Conservation (phyloP, 352 stramenopile genomes). For the Pythium coloratum region DNA sequence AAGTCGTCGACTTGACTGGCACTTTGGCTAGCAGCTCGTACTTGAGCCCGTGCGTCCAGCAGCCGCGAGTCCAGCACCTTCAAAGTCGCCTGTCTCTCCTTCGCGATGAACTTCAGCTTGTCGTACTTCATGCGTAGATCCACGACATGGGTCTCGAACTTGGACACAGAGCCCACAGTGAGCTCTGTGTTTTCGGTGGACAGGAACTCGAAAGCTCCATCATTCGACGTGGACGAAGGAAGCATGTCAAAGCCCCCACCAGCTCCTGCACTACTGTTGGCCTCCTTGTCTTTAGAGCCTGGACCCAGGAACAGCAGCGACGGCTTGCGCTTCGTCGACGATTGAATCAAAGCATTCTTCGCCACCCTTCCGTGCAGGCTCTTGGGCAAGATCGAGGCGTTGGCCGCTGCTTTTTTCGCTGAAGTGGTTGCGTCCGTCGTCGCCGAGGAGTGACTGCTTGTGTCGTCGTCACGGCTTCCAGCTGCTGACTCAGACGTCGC, state of each 20-base stretch:
- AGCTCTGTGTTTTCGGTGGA: conserved; percentile 52
- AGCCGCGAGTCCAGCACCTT: conserved; percentile 60
- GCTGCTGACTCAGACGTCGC: background rate
- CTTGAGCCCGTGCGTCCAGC: conserved; percentile 48
- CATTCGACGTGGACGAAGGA: conserved; percentile 23
- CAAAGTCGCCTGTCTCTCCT: conserved; percentile 54
- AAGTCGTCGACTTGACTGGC: conserved; percentile 60
- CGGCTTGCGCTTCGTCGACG: conserved; percentile 24
- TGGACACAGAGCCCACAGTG: conserved; percentile 52
- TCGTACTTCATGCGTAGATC: conserved; percentile 75
- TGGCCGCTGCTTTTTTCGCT: background rate
- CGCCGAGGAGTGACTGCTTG: background rate
- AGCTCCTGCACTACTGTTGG: background rate
- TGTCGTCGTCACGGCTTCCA: conserved; percentile 1
- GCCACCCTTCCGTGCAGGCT: background rate
- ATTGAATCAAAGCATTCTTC: background rate
- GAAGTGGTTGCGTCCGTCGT: background rate
- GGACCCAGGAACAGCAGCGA: conserved; percentile 13
- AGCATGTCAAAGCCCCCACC: conserved; percentile 20
- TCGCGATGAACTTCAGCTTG: conserved; percentile 65
- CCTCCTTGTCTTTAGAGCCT: background rate
- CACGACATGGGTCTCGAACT: conserved; percentile 60
- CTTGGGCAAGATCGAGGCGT: background rate
- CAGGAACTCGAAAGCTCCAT: conserved; percentile 61
- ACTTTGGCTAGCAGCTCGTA: conserved; percentile 43